These are phyloP conservation scores for Ruellia speciosa DNA, from an alignment of 305 asterid species.

Conservation along the genomic window DNA sequence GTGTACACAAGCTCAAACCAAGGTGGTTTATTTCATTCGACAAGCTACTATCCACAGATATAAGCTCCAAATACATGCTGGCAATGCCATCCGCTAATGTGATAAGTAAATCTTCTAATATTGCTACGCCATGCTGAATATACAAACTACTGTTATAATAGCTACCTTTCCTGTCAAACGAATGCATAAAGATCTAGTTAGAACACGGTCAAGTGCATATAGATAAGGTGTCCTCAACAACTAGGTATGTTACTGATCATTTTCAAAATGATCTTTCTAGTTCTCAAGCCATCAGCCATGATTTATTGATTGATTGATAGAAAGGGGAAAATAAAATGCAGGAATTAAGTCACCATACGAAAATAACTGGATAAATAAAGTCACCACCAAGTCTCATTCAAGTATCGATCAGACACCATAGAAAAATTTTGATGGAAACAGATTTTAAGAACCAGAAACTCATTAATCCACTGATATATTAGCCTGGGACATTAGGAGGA, in stretches of 20 bases:
- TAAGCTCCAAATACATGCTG: constrained; percentile 90
- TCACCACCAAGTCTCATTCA: background rate
- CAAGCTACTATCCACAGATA: constrained; percentile 84
- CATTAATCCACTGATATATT: constrained; percentile 14
- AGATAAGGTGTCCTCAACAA: background rate
- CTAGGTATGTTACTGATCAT: constrained; percentile 7
- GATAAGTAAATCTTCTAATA: constrained; percentile 87
- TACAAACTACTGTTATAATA: constrained; percentile 58
- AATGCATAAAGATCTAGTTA: constrained; percentile 19
- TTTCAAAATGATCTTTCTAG: background rate
- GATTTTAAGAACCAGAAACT: background rate
- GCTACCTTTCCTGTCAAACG: constrained; percentile 50
- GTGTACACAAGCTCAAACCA: constrained; percentile 71
- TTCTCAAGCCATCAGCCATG: background rate
- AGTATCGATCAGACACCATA: background rate
- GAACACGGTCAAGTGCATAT: constrained; percentile 14
- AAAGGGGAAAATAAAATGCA: too few species aligned
- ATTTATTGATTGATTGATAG: too few species aligned
- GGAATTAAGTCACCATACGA: too few species aligned
- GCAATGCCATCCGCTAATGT: constrained; percentile 88
- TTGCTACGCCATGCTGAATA: constrained; percentile 60
- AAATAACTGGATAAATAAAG: background rate
- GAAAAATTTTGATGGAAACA: background rate
- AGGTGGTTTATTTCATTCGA: constrained; percentile 75
- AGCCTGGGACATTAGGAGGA: constrained; percentile 1